Percentiles rank a stretch among this genome's conserved stretches.
These are phyloP conservation scores for Penicillium sp. DNA, from an alignment of 2,329 filamentous ascomycete genomes.

Conservation along the genomic window DNA sequence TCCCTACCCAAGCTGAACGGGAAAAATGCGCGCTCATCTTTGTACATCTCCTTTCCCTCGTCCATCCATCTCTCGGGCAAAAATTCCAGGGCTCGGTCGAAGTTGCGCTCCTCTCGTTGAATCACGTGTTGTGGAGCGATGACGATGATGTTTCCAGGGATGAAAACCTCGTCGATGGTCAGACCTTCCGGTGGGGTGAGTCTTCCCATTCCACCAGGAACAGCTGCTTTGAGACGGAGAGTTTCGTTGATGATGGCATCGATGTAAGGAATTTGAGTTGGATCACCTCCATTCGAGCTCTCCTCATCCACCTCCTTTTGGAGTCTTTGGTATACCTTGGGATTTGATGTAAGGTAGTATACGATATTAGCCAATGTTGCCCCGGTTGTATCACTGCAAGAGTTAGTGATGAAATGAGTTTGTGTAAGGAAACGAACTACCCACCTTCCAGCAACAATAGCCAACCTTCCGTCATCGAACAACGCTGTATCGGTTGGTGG, in stretches of 20 bases:
- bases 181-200: constrained; percentile 33
- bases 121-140: constrained; percentile 24
- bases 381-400: constrained; percentile 6
- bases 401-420: not conserved
- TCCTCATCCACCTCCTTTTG: constrained; percentile 4
- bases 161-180: constrained; percentile 30
- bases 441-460: constrained; percentile 11
- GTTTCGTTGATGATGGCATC: constrained; percentile 15
- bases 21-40: constrained; percentile 26
- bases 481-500: constrained; percentile 25
- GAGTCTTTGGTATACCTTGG: not conserved
- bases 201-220: constrained; percentile 31
- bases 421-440: not conserved
- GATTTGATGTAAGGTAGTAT: constrained; percentile 5
- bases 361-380: constrained; percentile 5
- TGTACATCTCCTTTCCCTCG: constrained; percentile 12
- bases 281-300: not conserved
- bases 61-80: constrained; percentile 35
- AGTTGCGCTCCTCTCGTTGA: constrained; percentile 27
- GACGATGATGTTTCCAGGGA: constrained; percentile 34
- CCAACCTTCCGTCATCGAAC: constrained; percentile 8
- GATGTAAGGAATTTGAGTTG: constrained; percentile 1
- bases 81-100: constrained; percentile 22
- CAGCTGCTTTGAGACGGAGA: constrained; percentile 36
- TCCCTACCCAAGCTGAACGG: constrained; percentile 26